Conservation (phyloP, 2,329 filamentous ascomycete genomes). For the Beauveria sp. region DNA sequence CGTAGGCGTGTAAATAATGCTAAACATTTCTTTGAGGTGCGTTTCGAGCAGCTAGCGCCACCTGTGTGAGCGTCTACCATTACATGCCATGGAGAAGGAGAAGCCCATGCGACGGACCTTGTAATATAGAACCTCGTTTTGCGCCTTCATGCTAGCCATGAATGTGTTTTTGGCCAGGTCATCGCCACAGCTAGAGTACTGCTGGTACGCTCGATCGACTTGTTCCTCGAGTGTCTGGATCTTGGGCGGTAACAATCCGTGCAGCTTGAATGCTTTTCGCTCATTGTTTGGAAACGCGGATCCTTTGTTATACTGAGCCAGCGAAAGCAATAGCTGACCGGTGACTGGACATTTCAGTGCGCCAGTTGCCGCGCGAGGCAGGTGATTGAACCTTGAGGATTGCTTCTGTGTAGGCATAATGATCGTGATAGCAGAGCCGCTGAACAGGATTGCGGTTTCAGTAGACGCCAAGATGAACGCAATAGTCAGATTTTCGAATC, state of each 20-base stretch:
- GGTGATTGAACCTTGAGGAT: not conserved
- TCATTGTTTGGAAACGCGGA: slow-evolving; percentile 68
- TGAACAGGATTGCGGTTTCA: no score
- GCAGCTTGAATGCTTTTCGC: slow-evolving; percentile 59
- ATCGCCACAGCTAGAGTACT: slow-evolving; percentile 57
- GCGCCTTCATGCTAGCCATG: slow-evolving; percentile 74
- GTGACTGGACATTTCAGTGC: not conserved
- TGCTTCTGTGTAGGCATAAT: not conserved
- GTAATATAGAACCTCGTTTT: slow-evolving; percentile 79
- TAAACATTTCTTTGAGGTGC: slow-evolving; percentile 81
- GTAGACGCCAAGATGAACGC: no score
- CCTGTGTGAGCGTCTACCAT: not conserved
- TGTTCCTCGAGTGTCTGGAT: slow-evolving; percentile 73
- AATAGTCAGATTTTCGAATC: no score
- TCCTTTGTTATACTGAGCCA: slow-evolving; percentile 63
- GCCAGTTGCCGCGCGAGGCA: not conserved
- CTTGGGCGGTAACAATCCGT: slow-evolving; percentile 64
- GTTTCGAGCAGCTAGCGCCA: slow-evolving; percentile 57
- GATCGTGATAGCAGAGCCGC: no score
- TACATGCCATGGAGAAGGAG: no score
- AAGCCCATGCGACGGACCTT: slow-evolving; percentile 18
- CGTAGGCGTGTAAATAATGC: slow-evolving; percentile 84
- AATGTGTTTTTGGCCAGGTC: slow-evolving; percentile 81
- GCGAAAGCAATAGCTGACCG: not conserved
- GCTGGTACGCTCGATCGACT: slow-evolving; percentile 67